Base-by-base conservation (phyloP, 192 early-diverging fungal species). In the Jimgerdemannia lactiflua region DNA sequence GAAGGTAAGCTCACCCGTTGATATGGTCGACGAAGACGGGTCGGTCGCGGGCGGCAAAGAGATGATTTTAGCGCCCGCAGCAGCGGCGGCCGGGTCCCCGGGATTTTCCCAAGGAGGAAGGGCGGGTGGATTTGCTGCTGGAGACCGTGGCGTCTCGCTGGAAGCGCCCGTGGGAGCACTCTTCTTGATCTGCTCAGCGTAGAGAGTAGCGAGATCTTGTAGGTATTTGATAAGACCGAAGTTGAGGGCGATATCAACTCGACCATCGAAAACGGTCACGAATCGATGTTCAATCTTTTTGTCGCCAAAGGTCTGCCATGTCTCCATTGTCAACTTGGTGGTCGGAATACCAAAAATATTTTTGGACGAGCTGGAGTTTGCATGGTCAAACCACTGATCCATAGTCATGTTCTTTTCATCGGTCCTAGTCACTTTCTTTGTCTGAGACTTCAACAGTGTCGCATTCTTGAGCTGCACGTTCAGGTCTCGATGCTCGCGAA, bases 201-300 rank as follows among this genome's bases (percentile, higher is more conserved):
- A 59, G 49, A 59, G 49, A 59, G 6, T 59, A 14, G 49, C 49
- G 49, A 59, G 49, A 71, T 85, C 86, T 72, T 83, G 83, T 7
- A 87, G 68, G 71, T 85, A 84, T 42, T 75, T 78, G 44, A 83
- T 83, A 41, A 82, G 75, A 8, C 81, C 80, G 72, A 87, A 72
- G 75, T 87, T 87, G 3, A 87, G 75, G 3, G 86, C 81, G 7
- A 87, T 77, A 63, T 84, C 73, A 29, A 87, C 78, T 40, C 81
- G 74, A 43, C 82, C 86, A 3, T 76, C 77, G 67, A 87, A 87
- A 29, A 77, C 71, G 9, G 75, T 74, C 6, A 65, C 11, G 71
- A 87, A 87, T 29, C 70, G 70, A 70, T 87, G 80, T n/a, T 80
- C 65, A 17, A 80, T 72, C 14, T 65, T 64, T 39, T 78, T 77